phyloP scores from a whole-genome alignment of 176 grass and related monocot genomes.

The Hordeum marinum region DNA sequence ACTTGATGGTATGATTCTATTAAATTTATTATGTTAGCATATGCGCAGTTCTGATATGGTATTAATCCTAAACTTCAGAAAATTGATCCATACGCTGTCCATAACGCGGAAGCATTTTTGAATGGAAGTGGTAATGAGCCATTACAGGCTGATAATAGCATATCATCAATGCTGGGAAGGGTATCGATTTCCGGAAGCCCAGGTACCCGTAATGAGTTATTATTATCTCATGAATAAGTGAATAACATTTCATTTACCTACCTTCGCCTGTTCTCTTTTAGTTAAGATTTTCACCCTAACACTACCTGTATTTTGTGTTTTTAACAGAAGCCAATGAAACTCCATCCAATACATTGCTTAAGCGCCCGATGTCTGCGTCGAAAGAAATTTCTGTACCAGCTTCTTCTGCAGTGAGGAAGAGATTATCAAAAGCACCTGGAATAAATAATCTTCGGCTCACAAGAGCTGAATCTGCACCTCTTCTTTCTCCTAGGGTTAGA shows the following conservation, averaged over 20 bases:
- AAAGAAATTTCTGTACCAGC: conserved; percentile 36
- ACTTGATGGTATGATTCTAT: conserved; percentile 57
- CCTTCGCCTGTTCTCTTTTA: not conserved
- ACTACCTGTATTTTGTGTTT: conserved; percentile 15
- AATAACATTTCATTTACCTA: not conserved
- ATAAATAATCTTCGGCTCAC: conserved; percentile 31
- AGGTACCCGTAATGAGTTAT: conserved; percentile 29
- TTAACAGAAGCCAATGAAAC: conserved; percentile 37
- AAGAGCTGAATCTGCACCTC: conserved; percentile 43
- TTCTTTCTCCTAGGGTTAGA: conserved; percentile 36
- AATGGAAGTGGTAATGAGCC: conserved; percentile 34
- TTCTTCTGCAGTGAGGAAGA: conserved; percentile 40
- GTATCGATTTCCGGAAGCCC: conserved; percentile 53
- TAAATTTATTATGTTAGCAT: conserved; percentile 16
- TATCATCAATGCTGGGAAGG: conserved; percentile 53
- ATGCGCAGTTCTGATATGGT: conserved; percentile 26
- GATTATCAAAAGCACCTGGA: conserved; percentile 42
- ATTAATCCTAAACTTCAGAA: conserved; percentile 44
- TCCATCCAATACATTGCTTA: conserved; percentile 40
- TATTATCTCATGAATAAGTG: not conserved
- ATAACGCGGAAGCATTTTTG: conserved; percentile 41
- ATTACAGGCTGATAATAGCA: conserved; percentile 43
- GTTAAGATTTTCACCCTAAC: not conserved
- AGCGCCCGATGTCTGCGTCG: conserved; percentile 25
- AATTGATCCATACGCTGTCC: conserved; percentile 43